Evolutionary conservation across 2,329 filamentous ascomycete species (phyloP).

Genomic region (Arthrobotrys pseudoclavata): DNA sequence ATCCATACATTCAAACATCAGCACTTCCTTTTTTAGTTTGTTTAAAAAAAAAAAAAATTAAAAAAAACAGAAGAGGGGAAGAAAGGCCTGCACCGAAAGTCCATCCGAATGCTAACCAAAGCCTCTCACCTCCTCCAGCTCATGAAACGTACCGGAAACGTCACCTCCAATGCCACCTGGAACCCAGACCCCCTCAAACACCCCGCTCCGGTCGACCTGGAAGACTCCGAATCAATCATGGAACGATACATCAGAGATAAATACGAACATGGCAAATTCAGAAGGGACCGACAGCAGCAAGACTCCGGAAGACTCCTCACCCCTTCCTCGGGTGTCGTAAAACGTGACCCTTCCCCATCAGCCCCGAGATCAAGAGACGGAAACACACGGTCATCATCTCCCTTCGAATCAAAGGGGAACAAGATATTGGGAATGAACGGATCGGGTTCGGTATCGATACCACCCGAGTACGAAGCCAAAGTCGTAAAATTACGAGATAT

Average conservation of each 20-base stretch:
- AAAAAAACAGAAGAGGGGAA: slow-evolving; percentile 5
- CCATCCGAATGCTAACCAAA: slow-evolving; percentile 45
- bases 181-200: slow-evolving; percentile 88
- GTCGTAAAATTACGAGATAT: slow-evolving; percentile 84
- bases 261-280: slow-evolving; percentile 78
- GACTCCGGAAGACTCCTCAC: slow-evolving; percentile 68
- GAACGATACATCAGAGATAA: slow-evolving; percentile 95
- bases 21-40: not conserved
- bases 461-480: slow-evolving; percentile 71
- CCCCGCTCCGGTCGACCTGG: slow-evolving; percentile 86
- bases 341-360: slow-evolving; percentile 48
- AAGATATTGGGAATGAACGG: slow-evolving; percentile 62
- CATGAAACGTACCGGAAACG: slow-evolving; percentile 94
- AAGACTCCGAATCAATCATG: slow-evolving; percentile 94
- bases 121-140: slow-evolving; percentile 71
- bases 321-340: slow-evolving; percentile 68
- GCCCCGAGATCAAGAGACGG: slow-evolving; percentile 33
- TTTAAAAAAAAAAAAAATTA: too few relatives aligned
- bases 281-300: slow-evolving; percentile 66
- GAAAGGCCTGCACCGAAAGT: slow-evolving; percentile 5
- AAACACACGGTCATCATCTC: slow-evolving; percentile 48
- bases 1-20: not conserved
- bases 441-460: slow-evolving; percentile 61
- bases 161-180: slow-evolving; percentile 85
- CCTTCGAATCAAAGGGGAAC: slow-evolving; percentile 61